Evolutionary conservation across 148 eudicot genomes (phyloP).

Genomic region (Salicornia ramosissima): DNA sequence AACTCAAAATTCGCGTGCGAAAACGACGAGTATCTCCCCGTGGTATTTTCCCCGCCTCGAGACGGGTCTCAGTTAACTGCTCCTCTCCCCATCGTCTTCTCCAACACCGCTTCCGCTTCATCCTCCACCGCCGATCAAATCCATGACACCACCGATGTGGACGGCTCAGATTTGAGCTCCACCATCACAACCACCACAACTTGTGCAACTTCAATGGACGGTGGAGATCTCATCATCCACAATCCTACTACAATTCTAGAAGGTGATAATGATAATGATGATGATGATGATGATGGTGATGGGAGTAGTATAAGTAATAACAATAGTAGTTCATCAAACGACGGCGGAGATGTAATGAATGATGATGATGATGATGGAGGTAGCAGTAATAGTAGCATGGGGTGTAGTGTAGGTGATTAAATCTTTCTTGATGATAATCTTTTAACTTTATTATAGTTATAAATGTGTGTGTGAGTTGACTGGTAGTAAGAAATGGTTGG

Average conservation of each 20-base stretch:
- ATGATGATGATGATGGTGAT: not conserved
- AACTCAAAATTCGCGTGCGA: conserved; percentile 90
- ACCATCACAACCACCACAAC: conserved; percentile 1
- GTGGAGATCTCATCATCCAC: not conserved
- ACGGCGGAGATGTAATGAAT: conserved; percentile 15
- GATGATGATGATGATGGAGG: not conserved
- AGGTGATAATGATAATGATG: not conserved
- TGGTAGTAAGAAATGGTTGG: conserved; percentile 16
- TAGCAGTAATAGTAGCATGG: conserved; percentile 8
- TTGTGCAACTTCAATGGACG: not conserved
- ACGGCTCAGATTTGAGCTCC: conserved; percentile 10
- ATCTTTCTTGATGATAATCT: not conserved
- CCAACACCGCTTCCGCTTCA: conserved; percentile 14
- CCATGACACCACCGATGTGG: conserved; percentile 4
- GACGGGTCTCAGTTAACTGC: conserved; percentile 57
- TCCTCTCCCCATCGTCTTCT: conserved; percentile 52
- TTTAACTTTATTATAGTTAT: not conserved
- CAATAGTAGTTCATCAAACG: conserved; percentile 12
- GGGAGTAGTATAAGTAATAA: not conserved
- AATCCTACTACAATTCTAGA: not conserved
- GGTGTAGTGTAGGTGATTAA: conserved; percentile 15
- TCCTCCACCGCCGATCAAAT: conserved; percentile 10
- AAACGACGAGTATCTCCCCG: conserved; percentile 83
- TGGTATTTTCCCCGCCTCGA: conserved; percentile 76
- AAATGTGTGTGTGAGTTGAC: conserved; percentile 20